Conservation (phyloP, 169 alveolate genomes). For the Haemoproteus tartakovskyi region DNA sequence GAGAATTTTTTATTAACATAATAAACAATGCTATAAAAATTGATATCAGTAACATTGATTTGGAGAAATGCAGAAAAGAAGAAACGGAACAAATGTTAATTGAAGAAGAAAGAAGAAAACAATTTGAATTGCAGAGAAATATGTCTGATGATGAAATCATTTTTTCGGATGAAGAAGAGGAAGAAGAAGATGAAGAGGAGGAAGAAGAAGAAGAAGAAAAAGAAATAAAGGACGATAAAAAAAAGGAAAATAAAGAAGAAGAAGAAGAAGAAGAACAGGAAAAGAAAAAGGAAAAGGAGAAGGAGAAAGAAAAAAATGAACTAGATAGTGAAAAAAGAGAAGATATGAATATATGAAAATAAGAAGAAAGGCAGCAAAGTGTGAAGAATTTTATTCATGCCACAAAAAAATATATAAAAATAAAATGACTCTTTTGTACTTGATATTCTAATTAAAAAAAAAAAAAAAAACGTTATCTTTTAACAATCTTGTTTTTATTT, state of each 20-base stretch:
- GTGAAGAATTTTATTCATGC: background rate
- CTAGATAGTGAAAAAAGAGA: background rate
- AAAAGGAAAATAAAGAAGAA: constrained; percentile 1
- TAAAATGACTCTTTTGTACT: too few species aligned
- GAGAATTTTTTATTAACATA: constrained; percentile 70
- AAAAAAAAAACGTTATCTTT: too few species aligned
- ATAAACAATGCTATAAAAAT: constrained; percentile 54
- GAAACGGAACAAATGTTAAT: constrained; percentile 68
- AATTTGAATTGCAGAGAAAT: constrained; percentile 47
- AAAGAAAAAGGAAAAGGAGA: background rate
- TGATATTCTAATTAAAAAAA: too few species aligned
- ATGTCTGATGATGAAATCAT: constrained; percentile 63
- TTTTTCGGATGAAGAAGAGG: constrained; percentile 63
- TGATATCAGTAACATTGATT: constrained; percentile 61
- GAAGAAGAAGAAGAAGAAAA: background rate
- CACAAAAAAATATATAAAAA: too few species aligned
- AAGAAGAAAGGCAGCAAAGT: background rate
- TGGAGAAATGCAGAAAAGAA: constrained; percentile 63
- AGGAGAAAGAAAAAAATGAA: background rate
- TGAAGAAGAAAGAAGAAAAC: constrained; percentile 74
- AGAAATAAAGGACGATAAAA: constrained; percentile 2
- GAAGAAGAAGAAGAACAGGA: constrained; percentile 3
- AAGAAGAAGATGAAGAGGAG: constrained; percentile 4
- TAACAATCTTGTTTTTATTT: too few species aligned
- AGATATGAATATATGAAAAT: background rate